A percentile compares a stretch with the other conserved stretches of the same genome.
Conservation (phyloP, 225 moss, liverwort and hornwort genomes). For the Marchantia paleacea region DNA sequence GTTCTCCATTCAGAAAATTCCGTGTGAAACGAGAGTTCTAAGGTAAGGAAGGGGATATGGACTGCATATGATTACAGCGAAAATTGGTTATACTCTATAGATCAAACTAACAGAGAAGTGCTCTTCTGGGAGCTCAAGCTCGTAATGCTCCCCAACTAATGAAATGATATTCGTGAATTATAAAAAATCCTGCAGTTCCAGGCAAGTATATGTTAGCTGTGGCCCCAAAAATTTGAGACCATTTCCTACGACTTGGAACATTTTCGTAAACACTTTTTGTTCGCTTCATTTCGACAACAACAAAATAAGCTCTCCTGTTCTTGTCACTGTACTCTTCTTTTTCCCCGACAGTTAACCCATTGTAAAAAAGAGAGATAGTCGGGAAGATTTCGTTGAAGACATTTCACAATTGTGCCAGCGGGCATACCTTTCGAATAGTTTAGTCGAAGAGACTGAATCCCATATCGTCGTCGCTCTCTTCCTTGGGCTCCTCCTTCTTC, state of each 20-base stretch:
- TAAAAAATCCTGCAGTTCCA: background rate
- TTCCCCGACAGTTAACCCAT: too few species aligned
- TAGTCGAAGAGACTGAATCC: constrained; percentile 24
- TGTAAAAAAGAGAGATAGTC: too few species aligned
- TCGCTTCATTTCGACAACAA: too few species aligned
- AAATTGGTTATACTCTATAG: background rate
- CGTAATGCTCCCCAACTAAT: background rate
- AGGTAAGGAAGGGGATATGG: background rate
- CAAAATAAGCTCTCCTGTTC: too few species aligned
- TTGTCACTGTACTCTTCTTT: too few species aligned
- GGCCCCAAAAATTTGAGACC: background rate
- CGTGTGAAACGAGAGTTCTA: too few species aligned
- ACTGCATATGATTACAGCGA: constrained; percentile 15
- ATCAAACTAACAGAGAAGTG: background rate
- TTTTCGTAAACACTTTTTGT: too few species aligned
- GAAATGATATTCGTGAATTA: background rate
- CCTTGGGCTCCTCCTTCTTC: constrained; percentile 24
- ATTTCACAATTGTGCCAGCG: too few species aligned
- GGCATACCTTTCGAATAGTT: background rate
- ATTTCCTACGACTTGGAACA: too few species aligned
- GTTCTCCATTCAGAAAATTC: too few species aligned
- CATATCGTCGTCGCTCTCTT: constrained; percentile 24
- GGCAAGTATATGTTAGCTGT: background rate
- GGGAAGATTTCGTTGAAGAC: too few species aligned
- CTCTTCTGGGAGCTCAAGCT: constrained; percentile 8